phyloP scores from a whole-genome alignment of 1,284 basidiomycete species.

The Ustilago vetiveriae region DNA sequence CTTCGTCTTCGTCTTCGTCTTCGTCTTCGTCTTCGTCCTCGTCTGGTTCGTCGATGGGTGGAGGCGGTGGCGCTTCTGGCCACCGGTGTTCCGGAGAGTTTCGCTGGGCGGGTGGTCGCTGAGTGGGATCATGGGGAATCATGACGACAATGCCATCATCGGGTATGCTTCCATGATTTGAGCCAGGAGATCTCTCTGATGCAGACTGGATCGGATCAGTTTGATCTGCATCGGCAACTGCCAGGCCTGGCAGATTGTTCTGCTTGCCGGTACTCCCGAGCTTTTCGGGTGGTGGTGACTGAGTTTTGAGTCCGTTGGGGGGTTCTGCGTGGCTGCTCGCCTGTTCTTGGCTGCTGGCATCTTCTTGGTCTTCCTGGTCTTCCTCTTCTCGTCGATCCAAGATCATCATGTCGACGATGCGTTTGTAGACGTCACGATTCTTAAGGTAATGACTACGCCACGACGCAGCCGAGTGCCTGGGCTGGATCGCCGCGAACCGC shows the following conservation, averaged over 20 bases:
- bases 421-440: constrained; percentile 25
- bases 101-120: background rate
- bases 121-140: background rate
- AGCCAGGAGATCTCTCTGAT: background rate
- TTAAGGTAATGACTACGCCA: constrained; percentile 43
- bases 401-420: constrained; percentile 9
- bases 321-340: too few relatives aligned
- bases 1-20: too few relatives aligned
- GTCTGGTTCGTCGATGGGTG: constrained; percentile 29
- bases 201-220: too few relatives aligned
- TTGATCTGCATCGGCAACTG: too few relatives aligned
- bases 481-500: constrained; percentile 7
- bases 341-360: background rate
- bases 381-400: constrained; percentile 6
- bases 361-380: background rate
- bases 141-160: constrained; percentile 27
- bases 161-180: constrained; percentile 3
- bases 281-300: too few relatives aligned
- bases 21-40: constrained; percentile 11
- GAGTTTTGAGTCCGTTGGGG: too few relatives aligned
- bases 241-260: too few relatives aligned
- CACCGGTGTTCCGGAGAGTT: constrained; percentile 1
- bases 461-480: constrained; percentile 21
- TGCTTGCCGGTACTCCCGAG: too few relatives aligned
- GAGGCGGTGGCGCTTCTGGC: constrained; percentile 17